Evolutionary conservation across 2,329 filamentous ascomycete species (phyloP).

Genomic region (Elsinoe perseae): DNA sequence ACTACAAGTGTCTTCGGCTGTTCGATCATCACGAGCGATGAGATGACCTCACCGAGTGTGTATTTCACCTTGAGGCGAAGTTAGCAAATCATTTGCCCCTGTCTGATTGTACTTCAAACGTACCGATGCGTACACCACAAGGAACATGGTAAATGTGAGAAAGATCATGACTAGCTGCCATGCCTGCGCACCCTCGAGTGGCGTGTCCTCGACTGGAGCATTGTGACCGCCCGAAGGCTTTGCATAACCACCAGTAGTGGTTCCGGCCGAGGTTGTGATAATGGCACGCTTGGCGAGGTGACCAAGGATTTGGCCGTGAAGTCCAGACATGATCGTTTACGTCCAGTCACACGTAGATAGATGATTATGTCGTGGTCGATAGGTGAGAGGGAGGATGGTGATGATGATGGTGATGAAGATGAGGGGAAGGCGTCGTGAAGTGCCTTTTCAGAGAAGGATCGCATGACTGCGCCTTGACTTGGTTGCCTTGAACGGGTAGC

Average conservation of each 20-base stretch:
- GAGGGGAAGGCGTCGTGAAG: neutral
- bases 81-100: conserved; percentile 15
- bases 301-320: conserved; percentile 26
- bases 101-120: conserved; percentile 19
- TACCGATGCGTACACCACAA: conserved; percentile 38
- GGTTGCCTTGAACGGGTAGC: neutral
- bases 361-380: neutral
- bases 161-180: conserved; percentile 26
- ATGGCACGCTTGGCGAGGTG: conserved; percentile 30
- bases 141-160: conserved; percentile 33
- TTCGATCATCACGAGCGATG: conserved; percentile 58
- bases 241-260: conserved; percentile 14
- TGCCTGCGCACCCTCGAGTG: conserved; percentile 20
- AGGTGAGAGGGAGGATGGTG: neutral
- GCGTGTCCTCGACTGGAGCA: neutral
- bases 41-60: conserved; percentile 52
- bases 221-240: conserved; percentile 23
- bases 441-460: neutral
- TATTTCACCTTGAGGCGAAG: conserved; percentile 36
- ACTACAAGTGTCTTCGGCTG: conserved; percentile 47
- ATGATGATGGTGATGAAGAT: no score
- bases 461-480: conserved; percentile 7
- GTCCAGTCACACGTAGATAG: neutral
- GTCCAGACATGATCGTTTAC: conserved; percentile 9
- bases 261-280: neutral